These are phyloP conservation scores for Euphorbia pulcherrima DNA, from an alignment of 345 rosid species.

Conservation along the genomic window DNA sequence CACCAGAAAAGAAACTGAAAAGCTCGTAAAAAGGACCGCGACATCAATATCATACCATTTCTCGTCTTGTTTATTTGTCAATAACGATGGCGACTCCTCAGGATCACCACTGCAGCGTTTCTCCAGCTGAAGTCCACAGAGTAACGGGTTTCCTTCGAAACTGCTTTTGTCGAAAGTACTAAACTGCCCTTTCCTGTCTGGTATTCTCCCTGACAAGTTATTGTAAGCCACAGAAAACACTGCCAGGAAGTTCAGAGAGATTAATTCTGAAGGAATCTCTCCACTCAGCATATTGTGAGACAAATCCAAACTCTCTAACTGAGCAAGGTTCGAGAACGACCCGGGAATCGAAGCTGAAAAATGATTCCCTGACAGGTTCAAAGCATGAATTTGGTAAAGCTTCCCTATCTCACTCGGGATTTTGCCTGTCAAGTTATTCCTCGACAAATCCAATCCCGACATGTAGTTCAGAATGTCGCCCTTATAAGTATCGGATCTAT, in stretches of 20 bases:
- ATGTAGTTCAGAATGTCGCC: not conserved
- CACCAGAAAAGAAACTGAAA: no score
- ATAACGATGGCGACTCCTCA: not conserved
- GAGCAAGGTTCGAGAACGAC: constrained; percentile 1
- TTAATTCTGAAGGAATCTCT: constrained; percentile 2
- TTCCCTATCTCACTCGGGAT: not conserved
- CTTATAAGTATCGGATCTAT: not conserved
- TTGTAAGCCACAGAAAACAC: constrained; percentile 9
- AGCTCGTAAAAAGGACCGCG: no score
- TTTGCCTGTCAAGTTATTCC: not conserved
- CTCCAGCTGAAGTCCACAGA: not conserved
- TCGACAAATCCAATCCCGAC: constrained; percentile 15
- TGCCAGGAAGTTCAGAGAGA: not conserved
- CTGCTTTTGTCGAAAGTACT: not conserved
- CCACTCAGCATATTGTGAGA: constrained; percentile 5
- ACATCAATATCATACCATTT: no score
- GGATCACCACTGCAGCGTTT: not conserved
- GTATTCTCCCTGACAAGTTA: constrained; percentile 11
- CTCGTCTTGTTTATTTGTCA: no score
- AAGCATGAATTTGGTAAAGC: not conserved
- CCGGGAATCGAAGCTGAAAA: not conserved
- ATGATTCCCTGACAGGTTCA: constrained; percentile 5
- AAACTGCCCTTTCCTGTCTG: not conserved
- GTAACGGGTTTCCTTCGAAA: constrained; percentile 5
- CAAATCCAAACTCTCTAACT: not conserved